Evolutionary conservation across 202 grass and related monocot species (phyloP).

Genomic region (Cymbopogon flexuosus): DNA sequence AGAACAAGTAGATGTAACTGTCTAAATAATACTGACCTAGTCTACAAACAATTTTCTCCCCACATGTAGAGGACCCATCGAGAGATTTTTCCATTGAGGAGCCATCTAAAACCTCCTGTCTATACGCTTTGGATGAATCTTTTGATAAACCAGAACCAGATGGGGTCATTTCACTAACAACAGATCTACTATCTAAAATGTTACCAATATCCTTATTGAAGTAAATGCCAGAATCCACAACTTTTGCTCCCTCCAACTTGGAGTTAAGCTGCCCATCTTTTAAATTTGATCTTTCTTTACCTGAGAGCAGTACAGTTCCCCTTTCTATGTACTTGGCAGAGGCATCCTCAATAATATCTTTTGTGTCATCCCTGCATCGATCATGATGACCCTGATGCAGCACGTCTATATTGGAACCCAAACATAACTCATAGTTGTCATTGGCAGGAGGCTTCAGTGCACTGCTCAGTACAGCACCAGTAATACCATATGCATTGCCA

Average conservation of each 20-base stretch:
- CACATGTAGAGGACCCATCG: not conserved
- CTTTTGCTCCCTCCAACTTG: not conserved
- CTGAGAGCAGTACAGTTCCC: too few relatives aligned
- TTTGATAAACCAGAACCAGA: not conserved
- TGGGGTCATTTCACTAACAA: not conserved
- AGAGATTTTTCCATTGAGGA: not conserved
- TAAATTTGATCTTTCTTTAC: constrained; percentile 7
- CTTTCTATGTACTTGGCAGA: too few relatives aligned
- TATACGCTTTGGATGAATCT: not conserved
- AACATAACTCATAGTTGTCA: not conserved
- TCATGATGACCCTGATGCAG: not conserved
- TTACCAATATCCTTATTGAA: not conserved
- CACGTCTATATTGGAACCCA: not conserved
- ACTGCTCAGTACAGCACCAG: not conserved
- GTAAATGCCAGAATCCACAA: not conserved
- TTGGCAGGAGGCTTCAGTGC: not conserved
- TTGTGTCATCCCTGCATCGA: not conserved
- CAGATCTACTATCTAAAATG: not conserved
- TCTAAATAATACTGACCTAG: constrained; percentile 27
- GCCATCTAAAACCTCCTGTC: not conserved
- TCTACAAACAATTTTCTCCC: not conserved
- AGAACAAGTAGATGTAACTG: not conserved
- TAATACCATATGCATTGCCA: not conserved
- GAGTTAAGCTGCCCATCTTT: constrained; percentile 9
- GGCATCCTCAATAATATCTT: too few relatives aligned